phyloP scores from a whole-genome alignment of 805 yeast species.

The Suhomyces sp. region DNA sequence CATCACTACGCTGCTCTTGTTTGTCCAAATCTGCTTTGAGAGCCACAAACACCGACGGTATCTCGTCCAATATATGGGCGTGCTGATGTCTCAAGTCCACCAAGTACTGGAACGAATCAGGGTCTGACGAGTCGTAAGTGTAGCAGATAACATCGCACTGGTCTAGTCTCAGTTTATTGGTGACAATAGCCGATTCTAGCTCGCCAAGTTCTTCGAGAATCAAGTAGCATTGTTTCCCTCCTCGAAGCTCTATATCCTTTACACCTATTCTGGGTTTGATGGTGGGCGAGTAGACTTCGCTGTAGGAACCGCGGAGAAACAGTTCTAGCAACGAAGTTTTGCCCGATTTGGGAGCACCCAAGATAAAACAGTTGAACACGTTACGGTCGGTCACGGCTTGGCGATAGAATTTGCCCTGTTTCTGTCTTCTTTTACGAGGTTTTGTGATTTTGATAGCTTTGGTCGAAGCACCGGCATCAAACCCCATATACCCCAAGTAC shows the following conservation, averaged over 20 bases:
- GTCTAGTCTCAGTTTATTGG: conserved; percentile 63
- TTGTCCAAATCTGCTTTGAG: conserved; percentile 93
- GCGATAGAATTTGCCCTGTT: conserved; percentile 61
- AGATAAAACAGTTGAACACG: conserved; percentile 83
- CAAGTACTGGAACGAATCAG: conserved; percentile 85
- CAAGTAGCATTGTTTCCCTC: conserved; percentile 93
- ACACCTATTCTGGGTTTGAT: conserved; percentile 79
- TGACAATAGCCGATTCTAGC: conserved; percentile 76
- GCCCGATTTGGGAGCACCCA: conserved; percentile 87
- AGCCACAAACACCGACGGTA: conserved; percentile 89
- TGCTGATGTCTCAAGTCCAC: conserved; percentile 65
- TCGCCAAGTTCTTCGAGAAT: conserved; percentile 90
- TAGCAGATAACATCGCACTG: conserved; percentile 90
- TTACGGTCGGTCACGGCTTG: conserved; percentile 76
- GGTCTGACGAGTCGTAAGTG: conserved; percentile 92
- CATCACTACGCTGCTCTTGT: conserved; percentile 84
- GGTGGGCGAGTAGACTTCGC: conserved; percentile 76
- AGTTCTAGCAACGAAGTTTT: conserved; percentile 81
- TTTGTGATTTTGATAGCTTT: conserved; percentile 73
- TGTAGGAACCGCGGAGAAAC: conserved; percentile 70
- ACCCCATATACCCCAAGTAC: conserved; percentile 87
- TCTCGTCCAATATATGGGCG: conserved; percentile 51
- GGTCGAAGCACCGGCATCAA: conserved; percentile 49
- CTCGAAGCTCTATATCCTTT: conserved; percentile 87
- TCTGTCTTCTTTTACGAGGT: conserved; percentile 68